A percentile compares a stretch with the other conserved stretches of the same genome.
phyloP scores from a whole-genome alignment of 2,329 filamentous ascomycete species.

The Fusarium sp. region DNA sequence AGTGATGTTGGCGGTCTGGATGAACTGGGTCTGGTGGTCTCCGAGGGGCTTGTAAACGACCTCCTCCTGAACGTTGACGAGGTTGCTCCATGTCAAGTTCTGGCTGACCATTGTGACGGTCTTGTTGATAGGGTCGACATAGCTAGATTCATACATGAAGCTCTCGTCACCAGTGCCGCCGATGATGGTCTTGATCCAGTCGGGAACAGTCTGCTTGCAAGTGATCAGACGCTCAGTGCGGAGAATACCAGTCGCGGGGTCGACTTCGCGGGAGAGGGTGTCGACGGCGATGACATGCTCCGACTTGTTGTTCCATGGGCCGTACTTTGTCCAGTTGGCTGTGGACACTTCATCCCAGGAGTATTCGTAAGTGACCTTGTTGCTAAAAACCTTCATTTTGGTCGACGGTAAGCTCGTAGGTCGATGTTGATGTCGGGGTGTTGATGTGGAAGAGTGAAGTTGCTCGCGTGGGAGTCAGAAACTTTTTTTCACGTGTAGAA shows the following conservation, averaged over 20 bases:
- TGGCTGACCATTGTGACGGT: slow-evolving; percentile 97
- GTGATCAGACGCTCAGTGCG: slow-evolving; percentile 72
- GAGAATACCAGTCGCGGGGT: slow-evolving; percentile 67
- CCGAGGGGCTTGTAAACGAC: slow-evolving; percentile 80
- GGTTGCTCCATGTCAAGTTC: slow-evolving; percentile 92
- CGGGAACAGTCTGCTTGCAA: slow-evolving; percentile 73
- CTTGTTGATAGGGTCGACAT: slow-evolving; percentile 85
- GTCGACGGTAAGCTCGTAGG: slow-evolving; percentile 19
- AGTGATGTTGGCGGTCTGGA: slow-evolving; percentile 91
- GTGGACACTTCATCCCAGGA: slow-evolving; percentile 98
- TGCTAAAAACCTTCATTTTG: slow-evolving; percentile 95
- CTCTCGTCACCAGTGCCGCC: slow-evolving; percentile 80
- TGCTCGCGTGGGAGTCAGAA: slow-evolving; percentile 33
- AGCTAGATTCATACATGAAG: slow-evolving; percentile 94
- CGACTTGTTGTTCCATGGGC: slow-evolving; percentile 98
- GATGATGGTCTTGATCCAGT: slow-evolving; percentile 84
- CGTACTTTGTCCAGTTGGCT: slow-evolving; percentile 99
- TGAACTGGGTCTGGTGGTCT: slow-evolving; percentile 77
- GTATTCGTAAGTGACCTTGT: slow-evolving; percentile 91
- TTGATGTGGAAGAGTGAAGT: slow-evolving; percentile 7
- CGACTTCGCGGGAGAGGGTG: slow-evolving; percentile 78
- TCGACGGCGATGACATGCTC: slow-evolving; percentile 96
- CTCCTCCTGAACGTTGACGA: slow-evolving; percentile 92
- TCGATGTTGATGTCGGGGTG: neutral
- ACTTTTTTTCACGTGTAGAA: slow-evolving; percentile 25